Evolutionary conservation across 768 basidiomycete species (phyloP), one percentile per base, ranked within the genome.

Genomic region (Rhodosporidiobolus odoratus): DNA sequence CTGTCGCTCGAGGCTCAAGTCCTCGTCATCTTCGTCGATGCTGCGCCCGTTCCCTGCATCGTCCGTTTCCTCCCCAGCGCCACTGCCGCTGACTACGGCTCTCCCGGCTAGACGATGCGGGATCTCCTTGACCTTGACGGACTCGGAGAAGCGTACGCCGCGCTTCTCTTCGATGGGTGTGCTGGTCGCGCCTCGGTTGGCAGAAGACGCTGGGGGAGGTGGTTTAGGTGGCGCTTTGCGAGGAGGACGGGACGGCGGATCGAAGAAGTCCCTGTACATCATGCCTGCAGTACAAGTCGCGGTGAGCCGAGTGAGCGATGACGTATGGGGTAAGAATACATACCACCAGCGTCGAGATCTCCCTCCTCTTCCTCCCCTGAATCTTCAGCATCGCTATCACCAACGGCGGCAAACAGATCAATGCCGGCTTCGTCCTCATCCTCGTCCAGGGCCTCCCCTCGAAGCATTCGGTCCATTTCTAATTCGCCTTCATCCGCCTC

Each of bases 181-280:
- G 27, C 8, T 16, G 45, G 45, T 7, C 7, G 54, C 27, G 17
- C 19, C 37, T 30, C 50, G 40, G n/a, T n/a, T n/a, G n/a, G n/a
- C n/a, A n/a, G n/a, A n/a, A n/a, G n/a, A n/a, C n/a, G n/a, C n/a
- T 32, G 43, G 30, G 38, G 47, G 40, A 12, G 54, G 25, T 2
- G 62, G 50, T 25, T 52, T 54, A 13, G 54, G 34, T 7, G 16
- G 32, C 6, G 52, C 37, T n/a, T 52, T 62, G 25, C 64, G 40
- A 32, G 56, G 17, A 10, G 62, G 56, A 2, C 68, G 59, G 12
- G 75, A 71, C 19, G 88, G 89, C 12, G 87, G 84, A 50, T 85
- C 88, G 77, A 93, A 94, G 81, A 93, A 94, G 77, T 92, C 91
- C 45, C 80, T 80, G 78, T 92, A 94, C 79, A 86, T 10, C 83